A percentile compares a stretch with the other conserved stretches of the same genome.
Evolutionary conservation across 345 rosid genomes (phyloP).

Genomic region (Lepidium sativum): DNA sequence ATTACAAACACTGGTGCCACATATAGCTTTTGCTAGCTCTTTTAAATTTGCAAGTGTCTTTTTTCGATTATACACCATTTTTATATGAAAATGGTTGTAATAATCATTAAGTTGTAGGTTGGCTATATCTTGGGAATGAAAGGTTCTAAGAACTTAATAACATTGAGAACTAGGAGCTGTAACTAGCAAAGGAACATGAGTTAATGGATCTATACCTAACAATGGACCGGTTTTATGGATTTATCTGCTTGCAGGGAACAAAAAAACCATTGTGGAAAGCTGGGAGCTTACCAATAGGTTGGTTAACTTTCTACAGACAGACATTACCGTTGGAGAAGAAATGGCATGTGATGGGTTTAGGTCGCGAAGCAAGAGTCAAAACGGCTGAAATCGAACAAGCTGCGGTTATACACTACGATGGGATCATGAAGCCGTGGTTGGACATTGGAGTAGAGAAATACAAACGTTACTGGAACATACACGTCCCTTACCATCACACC

Average conservation of each 20-base stretch:
- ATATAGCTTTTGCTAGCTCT: neutral
- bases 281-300: conserved; percentile 82
- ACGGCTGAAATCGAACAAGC: conserved; percentile 47
- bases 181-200: neutral
- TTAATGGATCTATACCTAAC: neutral
- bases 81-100: neutral
- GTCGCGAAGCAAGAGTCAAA: conserved; percentile 48
- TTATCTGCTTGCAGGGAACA: conserved; percentile 39
- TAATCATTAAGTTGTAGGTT: neutral
- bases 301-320: conserved; percentile 73
- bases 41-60: neutral
- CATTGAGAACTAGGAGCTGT: neutral
- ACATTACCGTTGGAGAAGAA: conserved; percentile 62
- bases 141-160: neutral
- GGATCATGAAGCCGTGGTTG: conserved; percentile 93
- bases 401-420: conserved; percentile 83
- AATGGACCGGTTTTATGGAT: neutral
- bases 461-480: conserved; percentile 64
- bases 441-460: conserved; percentile 68
- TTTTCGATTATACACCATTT: neutral
- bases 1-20: neutral
- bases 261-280: conserved; percentile 61
- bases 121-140: neutral
- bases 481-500: conserved; percentile 43
- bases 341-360: conserved; percentile 81